Conservation (phyloP, 179 eudicot genomes). For the Silene coronaria region DNA sequence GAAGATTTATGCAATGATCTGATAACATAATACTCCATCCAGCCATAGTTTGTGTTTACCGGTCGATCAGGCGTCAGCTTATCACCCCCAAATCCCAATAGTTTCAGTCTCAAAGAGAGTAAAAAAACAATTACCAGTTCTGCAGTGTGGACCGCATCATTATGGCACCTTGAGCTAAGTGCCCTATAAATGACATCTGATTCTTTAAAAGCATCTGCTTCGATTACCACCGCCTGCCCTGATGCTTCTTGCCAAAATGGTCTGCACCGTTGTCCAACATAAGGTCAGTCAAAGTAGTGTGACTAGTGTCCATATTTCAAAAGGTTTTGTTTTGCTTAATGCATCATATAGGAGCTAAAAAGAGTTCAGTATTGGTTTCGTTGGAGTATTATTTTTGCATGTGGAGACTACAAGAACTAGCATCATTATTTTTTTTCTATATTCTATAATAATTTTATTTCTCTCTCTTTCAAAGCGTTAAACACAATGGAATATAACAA, state of each 20-base stretch:
- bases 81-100: not conserved
- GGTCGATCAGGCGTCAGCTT: not conserved
- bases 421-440: not conserved
- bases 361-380: not conserved
- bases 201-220: conserved; percentile 98
- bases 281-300: conserved; percentile 11
- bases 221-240: conserved; percentile 87
- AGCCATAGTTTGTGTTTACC: not conserved
- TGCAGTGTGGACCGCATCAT: conserved; percentile 92
- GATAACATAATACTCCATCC: not conserved
- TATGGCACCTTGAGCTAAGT: conserved; percentile 79
- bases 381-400: not conserved
- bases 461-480: no score
- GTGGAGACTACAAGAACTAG: not conserved
- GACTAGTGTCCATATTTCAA: not conserved
- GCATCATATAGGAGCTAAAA: not conserved
- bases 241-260: conserved; percentile 98
- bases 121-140: conserved; percentile 55
- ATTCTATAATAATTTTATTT: no score
- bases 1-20: not conserved
- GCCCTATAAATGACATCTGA: conserved; percentile 89
- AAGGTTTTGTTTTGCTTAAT: not conserved
- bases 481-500: no score
- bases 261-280: conserved; percentile 41
- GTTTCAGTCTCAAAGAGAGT: not conserved